These are phyloP conservation scores for Beauveria brongniartii DNA, from an alignment of 2,329 filamentous ascomycete species.

Conservation along the genomic window DNA sequence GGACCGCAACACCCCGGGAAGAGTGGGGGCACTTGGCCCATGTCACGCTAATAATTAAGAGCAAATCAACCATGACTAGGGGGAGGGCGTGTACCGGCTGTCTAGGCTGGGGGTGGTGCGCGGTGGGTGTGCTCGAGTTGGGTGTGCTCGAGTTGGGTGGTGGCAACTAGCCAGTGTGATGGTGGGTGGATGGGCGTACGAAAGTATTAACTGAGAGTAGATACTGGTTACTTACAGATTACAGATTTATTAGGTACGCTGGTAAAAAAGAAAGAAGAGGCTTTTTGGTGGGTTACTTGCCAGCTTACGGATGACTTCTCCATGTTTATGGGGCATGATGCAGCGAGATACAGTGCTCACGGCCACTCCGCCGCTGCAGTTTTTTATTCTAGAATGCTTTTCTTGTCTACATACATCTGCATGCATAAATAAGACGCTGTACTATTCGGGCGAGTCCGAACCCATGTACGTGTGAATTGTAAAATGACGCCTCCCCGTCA, in stretches of 20 bases:
- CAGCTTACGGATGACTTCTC: not conserved
- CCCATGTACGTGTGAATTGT: not conserved
- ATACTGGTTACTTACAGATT: too few relatives aligned
- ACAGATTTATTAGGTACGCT: not conserved
- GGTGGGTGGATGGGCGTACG: not conserved
- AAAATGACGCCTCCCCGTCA: not conserved
- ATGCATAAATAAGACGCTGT: not conserved
- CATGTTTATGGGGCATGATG: not conserved
- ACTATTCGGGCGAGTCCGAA: not conserved
- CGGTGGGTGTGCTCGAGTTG: constrained; percentile 1
- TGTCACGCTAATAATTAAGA: not conserved
- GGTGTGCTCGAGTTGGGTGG: not conserved
- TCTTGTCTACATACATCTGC: not conserved
- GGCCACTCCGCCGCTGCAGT: not conserved
- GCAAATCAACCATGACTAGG: constrained; percentile 2
- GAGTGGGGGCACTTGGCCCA: constrained; percentile 6
- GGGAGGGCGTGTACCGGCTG: not conserved
- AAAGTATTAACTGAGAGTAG: too few relatives aligned
- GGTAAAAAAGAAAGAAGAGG: not conserved
- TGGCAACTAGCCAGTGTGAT: not conserved
- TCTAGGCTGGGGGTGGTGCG: not conserved
- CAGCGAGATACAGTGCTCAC: not conserved
- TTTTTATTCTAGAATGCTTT: not conserved
- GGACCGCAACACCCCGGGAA: constrained; percentile 3
- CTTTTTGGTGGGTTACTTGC: not conserved